These are phyloP conservation scores for Starmera stellimalicola DNA, from an alignment of 1,139 yeast genomes.

Conservation along the genomic window DNA sequence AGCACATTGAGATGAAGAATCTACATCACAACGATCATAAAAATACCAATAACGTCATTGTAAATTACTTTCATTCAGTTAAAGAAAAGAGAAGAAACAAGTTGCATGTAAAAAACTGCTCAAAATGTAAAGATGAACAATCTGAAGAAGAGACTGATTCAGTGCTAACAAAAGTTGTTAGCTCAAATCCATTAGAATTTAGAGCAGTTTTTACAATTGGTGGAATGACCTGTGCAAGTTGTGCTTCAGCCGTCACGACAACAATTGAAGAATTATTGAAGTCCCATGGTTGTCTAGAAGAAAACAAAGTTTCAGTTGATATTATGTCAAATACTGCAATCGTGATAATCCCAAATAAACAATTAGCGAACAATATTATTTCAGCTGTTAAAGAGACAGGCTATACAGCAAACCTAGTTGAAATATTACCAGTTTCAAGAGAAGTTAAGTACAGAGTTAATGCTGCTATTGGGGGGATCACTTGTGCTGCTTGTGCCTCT, in stretches of 20 bases:
- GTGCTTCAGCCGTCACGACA: slow-evolving; percentile 38
- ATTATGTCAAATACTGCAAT: slow-evolving; percentile 35
- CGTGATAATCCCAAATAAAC: slow-evolving; percentile 41
- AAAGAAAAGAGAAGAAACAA: slow-evolving; percentile 11
- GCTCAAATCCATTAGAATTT: slow-evolving; percentile 21
- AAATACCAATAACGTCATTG: neutral
- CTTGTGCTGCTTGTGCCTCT: slow-evolving; percentile 64
- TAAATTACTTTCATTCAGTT: slow-evolving; percentile 1
- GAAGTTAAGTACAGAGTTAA: slow-evolving; percentile 36
- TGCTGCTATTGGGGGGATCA: slow-evolving; percentile 64
- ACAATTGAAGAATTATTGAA: slow-evolving; percentile 29
- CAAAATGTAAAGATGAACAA: slow-evolving; percentile 22
- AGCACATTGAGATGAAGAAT: slow-evolving; percentile 1
- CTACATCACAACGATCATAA: slow-evolving; percentile 1
- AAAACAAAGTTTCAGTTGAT: slow-evolving; percentile 27
- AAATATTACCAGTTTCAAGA: slow-evolving; percentile 48
- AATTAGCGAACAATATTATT: slow-evolving; percentile 39
- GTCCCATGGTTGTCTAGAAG: slow-evolving; percentile 4
- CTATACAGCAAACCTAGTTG: slow-evolving; percentile 46
- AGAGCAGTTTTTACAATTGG: slow-evolving; percentile 47
- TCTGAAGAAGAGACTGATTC: slow-evolving; percentile 3
- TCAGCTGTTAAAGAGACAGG: slow-evolving; percentile 44
- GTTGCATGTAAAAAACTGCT: slow-evolving; percentile 28
- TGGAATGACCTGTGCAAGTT: slow-evolving; percentile 63
- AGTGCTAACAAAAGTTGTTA: slow-evolving; percentile 10